Evolutionary conservation across 1,284 basidiomycete genomes (phyloP).

Genomic region (Stygiomarasmius scandens): DNA sequence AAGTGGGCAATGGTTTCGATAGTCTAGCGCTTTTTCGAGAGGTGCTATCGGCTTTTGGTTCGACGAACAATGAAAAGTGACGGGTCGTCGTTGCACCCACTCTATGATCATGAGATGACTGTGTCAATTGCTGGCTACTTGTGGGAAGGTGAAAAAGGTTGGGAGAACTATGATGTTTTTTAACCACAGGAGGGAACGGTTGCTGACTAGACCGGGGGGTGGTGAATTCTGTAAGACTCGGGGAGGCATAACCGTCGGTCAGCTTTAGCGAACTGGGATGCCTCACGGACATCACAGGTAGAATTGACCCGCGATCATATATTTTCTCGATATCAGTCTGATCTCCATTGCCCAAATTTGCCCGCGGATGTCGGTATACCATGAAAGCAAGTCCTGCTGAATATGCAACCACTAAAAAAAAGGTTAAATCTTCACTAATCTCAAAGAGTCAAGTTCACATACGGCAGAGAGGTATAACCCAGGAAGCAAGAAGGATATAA

Average conservation of each 20-base stretch:
- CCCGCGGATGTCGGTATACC: slow-evolving; percentile 30
- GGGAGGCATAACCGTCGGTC: too few species aligned
- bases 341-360: too few species aligned
- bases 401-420: slow-evolving; percentile 41
- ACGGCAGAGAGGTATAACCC: slow-evolving; percentile 60
- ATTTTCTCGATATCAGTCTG: slow-evolving; percentile 21
- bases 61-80: not conserved
- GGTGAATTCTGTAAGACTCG: not conserved
- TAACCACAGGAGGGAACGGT: not conserved
- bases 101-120: not conserved
- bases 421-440: not conserved
- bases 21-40: not conserved
- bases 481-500: slow-evolving; percentile 54
- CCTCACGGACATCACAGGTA: slow-evolving; percentile 21
- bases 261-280: not conserved
- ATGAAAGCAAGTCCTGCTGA: slow-evolving; percentile 35
- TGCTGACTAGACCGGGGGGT: not conserved
- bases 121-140: not conserved
- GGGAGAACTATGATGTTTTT: not conserved
- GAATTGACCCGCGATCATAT: slow-evolving; percentile 19
- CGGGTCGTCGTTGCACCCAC: not conserved
- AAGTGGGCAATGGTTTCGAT: slow-evolving; percentile 10
- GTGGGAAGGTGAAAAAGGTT: not conserved
- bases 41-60: too few species aligned
- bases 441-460: slow-evolving; percentile 29